Percentiles rank a stretch among this genome's conserved stretches.
Conservation (phyloP, 352 stramenopile genomes). For the Saprolegnia diclina region DNA sequence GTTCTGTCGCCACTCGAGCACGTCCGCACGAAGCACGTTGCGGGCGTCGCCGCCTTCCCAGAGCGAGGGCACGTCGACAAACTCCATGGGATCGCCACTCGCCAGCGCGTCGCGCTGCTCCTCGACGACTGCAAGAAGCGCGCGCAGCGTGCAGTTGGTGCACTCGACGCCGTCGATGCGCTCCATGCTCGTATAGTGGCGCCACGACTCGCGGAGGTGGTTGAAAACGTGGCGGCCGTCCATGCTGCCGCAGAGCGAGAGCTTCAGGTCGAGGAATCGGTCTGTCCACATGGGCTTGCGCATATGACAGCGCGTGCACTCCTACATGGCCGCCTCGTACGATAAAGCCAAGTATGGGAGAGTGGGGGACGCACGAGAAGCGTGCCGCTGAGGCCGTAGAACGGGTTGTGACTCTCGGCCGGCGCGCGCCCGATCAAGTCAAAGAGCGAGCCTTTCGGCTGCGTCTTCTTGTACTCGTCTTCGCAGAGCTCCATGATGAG, state of each 20-base stretch:
- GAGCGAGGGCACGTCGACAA: conserved; percentile 5
- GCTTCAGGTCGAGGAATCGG: conserved; percentile 21
- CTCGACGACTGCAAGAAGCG: background rate
- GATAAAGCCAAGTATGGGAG: background rate
- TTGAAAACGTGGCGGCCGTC: conserved; percentile 10
- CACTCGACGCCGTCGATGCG: conserved; percentile 24
- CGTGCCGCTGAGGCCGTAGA: conserved; percentile 20
- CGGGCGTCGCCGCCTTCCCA: conserved; percentile 5
- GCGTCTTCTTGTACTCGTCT: conserved; percentile 7
- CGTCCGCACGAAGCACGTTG: background rate
- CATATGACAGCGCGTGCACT: conserved; percentile 14
- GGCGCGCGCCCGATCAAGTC: background rate
- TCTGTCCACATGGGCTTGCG: conserved; percentile 22
- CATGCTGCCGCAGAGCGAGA: conserved; percentile 17
- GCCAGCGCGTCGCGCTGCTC: background rate
- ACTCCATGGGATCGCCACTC: conserved; percentile 1
- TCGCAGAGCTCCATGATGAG: conserved; percentile 26
- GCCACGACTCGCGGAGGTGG: conserved; percentile 10
- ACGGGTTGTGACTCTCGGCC: conserved; percentile 9
- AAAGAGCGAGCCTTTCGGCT: conserved; percentile 4
- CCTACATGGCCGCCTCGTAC: background rate
- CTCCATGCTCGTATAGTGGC: conserved; percentile 23
- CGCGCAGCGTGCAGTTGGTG: conserved; percentile 10
- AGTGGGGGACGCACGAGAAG: background rate
- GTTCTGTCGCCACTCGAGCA: conserved; percentile 8